Conservation (phyloP, 371 early-diverging fungal species). For the Mucor mucedo region DNA sequence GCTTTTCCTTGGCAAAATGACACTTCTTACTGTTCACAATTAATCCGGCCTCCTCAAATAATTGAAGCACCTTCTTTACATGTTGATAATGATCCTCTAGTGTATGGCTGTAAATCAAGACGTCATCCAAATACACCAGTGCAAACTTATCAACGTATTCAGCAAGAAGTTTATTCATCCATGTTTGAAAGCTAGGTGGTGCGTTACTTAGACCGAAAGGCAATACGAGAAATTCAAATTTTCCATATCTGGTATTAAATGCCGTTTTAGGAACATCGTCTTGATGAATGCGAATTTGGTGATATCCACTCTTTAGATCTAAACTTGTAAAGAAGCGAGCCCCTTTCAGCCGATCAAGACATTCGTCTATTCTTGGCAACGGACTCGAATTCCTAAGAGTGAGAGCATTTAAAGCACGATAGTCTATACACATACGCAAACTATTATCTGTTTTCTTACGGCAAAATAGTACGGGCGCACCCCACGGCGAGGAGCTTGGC, state of each 20-base stretch:
- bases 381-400: slow-evolving; percentile 50
- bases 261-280: slow-evolving; percentile 1
- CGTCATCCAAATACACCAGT: no score
- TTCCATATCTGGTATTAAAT: slow-evolving; percentile 17
- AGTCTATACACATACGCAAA: slow-evolving; percentile 45
- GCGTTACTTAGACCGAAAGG: slow-evolving; percentile 13
- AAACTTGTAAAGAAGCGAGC: slow-evolving; percentile 27
- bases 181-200: no score
- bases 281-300: neutral
- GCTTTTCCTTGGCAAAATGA: no score
- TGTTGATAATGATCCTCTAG: no score
- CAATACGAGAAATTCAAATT: neutral
- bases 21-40: no score
- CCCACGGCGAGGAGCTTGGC: slow-evolving; percentile 29
- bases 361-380: slow-evolving; percentile 53
- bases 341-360: slow-evolving; percentile 29
- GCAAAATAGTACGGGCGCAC: slow-evolving; percentile 47
- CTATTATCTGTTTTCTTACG: slow-evolving; percentile 47
- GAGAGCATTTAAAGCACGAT: slow-evolving; percentile 45
- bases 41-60: no score
- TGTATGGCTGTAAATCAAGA: no score
- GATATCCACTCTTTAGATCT: slow-evolving; percentile 12
- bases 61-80: no score
- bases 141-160: no score
- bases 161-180: no score